phyloP scores from a whole-genome alignment of 352 stramenopile genomes.

The Elongisporangium prolatum region DNA sequence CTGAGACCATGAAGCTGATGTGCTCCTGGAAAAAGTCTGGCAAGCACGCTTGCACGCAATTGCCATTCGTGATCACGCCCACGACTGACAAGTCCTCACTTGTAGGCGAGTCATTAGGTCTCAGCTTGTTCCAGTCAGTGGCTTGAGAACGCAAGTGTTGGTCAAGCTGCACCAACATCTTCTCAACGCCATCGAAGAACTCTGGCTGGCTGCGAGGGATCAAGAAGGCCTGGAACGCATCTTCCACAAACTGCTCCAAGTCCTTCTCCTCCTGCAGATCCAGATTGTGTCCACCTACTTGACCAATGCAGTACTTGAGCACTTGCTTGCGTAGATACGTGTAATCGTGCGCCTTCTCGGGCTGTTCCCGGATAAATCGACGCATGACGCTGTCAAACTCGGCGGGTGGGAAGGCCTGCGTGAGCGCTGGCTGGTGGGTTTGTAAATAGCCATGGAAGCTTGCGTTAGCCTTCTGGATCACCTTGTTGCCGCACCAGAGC shows the following conservation, averaged over 20 bases:
- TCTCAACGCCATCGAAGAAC: constrained; percentile 53
- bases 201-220: constrained; percentile 48
- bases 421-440: constrained; percentile 23
- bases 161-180: constrained; percentile 36
- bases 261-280: constrained; percentile 9
- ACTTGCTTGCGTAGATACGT: constrained; percentile 62
- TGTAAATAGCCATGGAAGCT: constrained; percentile 49
- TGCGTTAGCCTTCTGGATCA: constrained; percentile 37
- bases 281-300: constrained; percentile 17
- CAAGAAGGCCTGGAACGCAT: constrained; percentile 56
- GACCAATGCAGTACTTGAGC: constrained; percentile 36
- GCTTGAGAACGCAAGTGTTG: constrained; percentile 14
- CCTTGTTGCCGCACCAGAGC: constrained; percentile 54
- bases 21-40: constrained; percentile 33
- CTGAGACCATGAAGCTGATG: constrained; percentile 52
- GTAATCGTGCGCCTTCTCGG: constrained; percentile 55
- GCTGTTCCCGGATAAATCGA: constrained; percentile 35
- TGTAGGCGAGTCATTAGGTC: background rate
- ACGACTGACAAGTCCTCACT: constrained; percentile 8
- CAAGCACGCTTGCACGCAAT: constrained; percentile 43
- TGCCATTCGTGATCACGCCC: constrained; percentile 76
- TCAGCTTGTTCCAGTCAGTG: background rate
- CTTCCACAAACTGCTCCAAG: constrained; percentile 37
- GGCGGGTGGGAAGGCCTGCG: constrained; percentile 30
- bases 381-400: constrained; percentile 37